Evolutionary conservation across 2,329 filamentous ascomycete species (phyloP).

Genomic region (Beauveria bassiana): DNA sequence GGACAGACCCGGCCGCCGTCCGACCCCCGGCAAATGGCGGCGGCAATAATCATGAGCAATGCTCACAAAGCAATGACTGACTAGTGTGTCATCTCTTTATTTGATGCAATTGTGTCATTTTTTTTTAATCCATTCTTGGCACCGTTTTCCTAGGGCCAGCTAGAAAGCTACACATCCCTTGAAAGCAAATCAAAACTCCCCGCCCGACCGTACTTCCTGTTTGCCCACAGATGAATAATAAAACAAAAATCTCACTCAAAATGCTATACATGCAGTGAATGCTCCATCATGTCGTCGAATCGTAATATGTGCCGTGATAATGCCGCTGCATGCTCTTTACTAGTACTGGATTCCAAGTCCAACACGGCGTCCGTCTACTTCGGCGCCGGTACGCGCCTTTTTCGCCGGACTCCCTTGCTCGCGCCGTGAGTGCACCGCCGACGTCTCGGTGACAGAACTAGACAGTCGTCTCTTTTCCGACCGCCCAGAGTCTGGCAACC

Average conservation of each 20-base stretch:
- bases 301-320: not conserved
- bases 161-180: not conserved
- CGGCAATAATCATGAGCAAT: not conserved
- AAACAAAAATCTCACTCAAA: not conserved
- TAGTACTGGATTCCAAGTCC: constrained; percentile 48
- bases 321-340: constrained; percentile 10
- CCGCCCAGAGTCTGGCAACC: constrained; percentile 29
- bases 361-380: constrained; percentile 32
- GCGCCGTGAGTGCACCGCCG: constrained; percentile 16
- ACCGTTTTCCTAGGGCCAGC: not conserved
- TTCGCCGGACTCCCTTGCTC: constrained; percentile 41
- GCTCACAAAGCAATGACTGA: no score
- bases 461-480: constrained; percentile 46
- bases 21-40: not conserved
- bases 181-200: not conserved
- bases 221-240: not conserved
- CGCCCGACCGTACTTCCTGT: not conserved
- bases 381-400: constrained; percentile 38
- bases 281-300: not conserved
- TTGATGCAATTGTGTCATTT: not conserved
- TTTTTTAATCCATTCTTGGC: not conserved
- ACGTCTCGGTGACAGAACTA: constrained; percentile 24
- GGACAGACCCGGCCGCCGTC: no score
- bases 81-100: no score
- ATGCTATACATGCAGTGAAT: not conserved